Evolutionary conservation across 169 alveolate genomes (phyloP), one percentile per base, ranked within the genome.

Genomic region (Miamiensis avidus): DNA sequence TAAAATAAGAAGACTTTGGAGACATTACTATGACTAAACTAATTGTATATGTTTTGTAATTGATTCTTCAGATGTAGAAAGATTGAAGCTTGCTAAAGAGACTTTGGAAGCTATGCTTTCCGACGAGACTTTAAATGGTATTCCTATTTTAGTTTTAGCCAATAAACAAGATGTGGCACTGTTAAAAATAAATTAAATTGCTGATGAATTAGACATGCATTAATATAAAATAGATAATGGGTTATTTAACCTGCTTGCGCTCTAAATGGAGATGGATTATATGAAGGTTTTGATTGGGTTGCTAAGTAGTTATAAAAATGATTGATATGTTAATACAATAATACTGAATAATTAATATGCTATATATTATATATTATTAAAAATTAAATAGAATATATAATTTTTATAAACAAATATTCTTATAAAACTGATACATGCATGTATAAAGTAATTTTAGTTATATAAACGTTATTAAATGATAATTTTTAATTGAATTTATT

Each of bases 111-210:
- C 81, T 34, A 86, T 96, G 88, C 90, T 96, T 65, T 87, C 90
- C 81, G 97, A 94, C 79, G 93, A 93, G 73, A 96, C 93, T 76
- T 78, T 94, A 29, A 89, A 89, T 84, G 96, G 96, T 31, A 92
- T 93, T n/a, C 96, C 98, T 11, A 84, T 96, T 0, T 88, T 96
- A 16, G 87, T 96, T n/a, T 88, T 93, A 74, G 98, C 98, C 0
- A 96, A 96, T 87, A 96, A 96, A 91, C 26, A 79, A 64, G 88
- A 88, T 75, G 27, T 73, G 29, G 32, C 88, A 1, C 72, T 75
- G n/a, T 25, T 92, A 30, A 25, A 89, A 15, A 49, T 74, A 0
- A 34, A 82, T 1, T 88, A 92, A 32, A 30, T 92, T 11, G 76
- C 90, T 25, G 86, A 88, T 0, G 16, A 77, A 33, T 78, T 92